phyloP scores from a whole-genome alignment of 1,139 yeast genomes.

The Schwanniomyces etchellsii region DNA sequence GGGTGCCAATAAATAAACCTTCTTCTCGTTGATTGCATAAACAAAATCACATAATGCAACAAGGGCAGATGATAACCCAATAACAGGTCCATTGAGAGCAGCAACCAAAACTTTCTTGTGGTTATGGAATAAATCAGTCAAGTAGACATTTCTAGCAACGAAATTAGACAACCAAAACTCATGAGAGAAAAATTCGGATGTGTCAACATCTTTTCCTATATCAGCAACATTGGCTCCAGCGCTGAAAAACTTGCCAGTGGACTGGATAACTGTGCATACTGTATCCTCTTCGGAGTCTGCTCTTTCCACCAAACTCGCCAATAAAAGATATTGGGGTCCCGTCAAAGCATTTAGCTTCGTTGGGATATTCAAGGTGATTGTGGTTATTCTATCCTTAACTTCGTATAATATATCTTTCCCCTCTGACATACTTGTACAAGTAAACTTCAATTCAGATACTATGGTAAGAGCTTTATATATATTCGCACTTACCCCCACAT shows the following conservation, averaged over 20 bases:
- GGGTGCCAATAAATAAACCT: slow-evolving; percentile 64
- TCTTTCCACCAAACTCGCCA: slow-evolving; percentile 55
- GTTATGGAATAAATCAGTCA: slow-evolving; percentile 64
- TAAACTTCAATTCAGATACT: slow-evolving; percentile 1
- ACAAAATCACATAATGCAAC: slow-evolving; percentile 73
- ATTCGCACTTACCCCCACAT: too few species aligned
- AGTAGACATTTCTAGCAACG: slow-evolving; percentile 63
- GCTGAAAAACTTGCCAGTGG: slow-evolving; percentile 73
- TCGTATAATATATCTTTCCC: slow-evolving; percentile 40
- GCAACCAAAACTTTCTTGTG: slow-evolving; percentile 71
- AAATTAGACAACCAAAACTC: slow-evolving; percentile 57
- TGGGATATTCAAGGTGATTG: slow-evolving; percentile 68
- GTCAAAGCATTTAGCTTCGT: slow-evolving; percentile 61
- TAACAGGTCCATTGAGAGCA: slow-evolving; percentile 83
- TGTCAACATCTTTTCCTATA: slow-evolving; percentile 15
- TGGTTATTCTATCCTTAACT: slow-evolving; percentile 49
- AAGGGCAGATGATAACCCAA: slow-evolving; percentile 74
- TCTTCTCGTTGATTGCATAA: slow-evolving; percentile 55
- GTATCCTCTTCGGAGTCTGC: slow-evolving; percentile 69
- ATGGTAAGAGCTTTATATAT: too few species aligned
- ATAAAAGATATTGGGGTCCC: slow-evolving; percentile 56
- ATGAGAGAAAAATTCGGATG: slow-evolving; percentile 31
- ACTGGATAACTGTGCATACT: slow-evolving; percentile 59
- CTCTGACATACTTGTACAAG: slow-evolving; percentile 12
- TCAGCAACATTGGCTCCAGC: slow-evolving; percentile 76